Conservation (phyloP, 1,284 basidiomycete species). For the Phlebopus sp. region DNA sequence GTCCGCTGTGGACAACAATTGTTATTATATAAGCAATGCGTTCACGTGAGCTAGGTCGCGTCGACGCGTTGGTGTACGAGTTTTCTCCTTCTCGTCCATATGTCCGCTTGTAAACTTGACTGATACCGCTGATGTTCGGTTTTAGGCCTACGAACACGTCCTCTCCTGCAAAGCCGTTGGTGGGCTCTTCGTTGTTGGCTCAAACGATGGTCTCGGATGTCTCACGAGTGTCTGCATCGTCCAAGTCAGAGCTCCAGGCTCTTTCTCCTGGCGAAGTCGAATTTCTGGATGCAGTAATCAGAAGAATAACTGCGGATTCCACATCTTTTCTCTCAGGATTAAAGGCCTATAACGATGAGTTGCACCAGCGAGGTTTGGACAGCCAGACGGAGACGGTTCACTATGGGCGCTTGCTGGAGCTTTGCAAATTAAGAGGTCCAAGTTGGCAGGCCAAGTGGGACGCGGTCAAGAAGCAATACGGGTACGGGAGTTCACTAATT, state of each 20-base stretch:
- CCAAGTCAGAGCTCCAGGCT: slow-evolving; percentile 53
- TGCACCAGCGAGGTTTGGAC: slow-evolving; percentile 70
- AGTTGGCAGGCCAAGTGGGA: slow-evolving; percentile 79
- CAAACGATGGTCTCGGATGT: slow-evolving; percentile 35
- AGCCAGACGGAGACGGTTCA: slow-evolving; percentile 75
- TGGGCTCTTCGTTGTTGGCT: slow-evolving; percentile 13
- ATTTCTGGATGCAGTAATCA: slow-evolving; percentile 71
- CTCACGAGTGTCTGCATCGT: slow-evolving; percentile 46
- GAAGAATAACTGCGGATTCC: slow-evolving; percentile 58
- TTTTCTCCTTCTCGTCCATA: background rate
- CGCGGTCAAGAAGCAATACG: slow-evolving; percentile 57
- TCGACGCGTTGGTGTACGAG: slow-evolving; percentile 11
- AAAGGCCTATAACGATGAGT: slow-evolving; percentile 76
- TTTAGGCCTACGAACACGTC: slow-evolving; percentile 31
- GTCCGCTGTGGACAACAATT: no score
- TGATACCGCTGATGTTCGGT: slow-evolving; percentile 24
- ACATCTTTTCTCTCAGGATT: slow-evolving; percentile 75
- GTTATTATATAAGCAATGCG: slow-evolving; percentile 25
- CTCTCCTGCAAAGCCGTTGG: slow-evolving; percentile 28
- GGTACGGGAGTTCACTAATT: slow-evolving; percentile 30
- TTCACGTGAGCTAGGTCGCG: slow-evolving; percentile 27
- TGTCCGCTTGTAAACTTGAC: background rate
- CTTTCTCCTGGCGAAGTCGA: slow-evolving; percentile 61
- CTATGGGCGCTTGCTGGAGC: slow-evolving; percentile 74
- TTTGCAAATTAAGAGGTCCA: slow-evolving; percentile 71